A percentile compares a stretch with the other conserved stretches of the same genome.
Evolutionary conservation across 352 stramenopile genomes (phyloP).

Genomic region (Phytophthora macrochlamydospora): DNA sequence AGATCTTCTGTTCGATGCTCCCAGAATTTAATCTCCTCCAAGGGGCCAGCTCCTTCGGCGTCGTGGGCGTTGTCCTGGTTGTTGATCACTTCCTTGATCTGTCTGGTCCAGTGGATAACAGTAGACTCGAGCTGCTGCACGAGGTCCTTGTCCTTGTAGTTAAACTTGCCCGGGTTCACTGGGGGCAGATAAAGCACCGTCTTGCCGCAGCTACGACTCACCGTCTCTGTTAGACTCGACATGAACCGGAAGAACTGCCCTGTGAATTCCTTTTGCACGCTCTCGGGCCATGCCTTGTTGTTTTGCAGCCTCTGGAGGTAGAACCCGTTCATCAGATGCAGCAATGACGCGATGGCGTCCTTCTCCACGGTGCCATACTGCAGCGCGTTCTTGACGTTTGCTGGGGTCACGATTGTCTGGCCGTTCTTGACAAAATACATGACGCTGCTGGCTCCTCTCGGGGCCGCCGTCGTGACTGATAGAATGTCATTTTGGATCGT

Average conservation of each 20-base stretch:
- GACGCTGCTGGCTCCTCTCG: conserved; percentile 50
- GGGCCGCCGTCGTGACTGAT: conserved; percentile 59
- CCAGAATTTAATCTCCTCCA: conserved; percentile 98
- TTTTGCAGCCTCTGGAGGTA: conserved; percentile 82
- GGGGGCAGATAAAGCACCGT: conserved; percentile 94
- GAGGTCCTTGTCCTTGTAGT: conserved; percentile 94
- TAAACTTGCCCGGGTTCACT: conserved; percentile 82
- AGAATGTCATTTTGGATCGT: conserved; percentile 53
- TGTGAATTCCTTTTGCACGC: conserved; percentile 94
- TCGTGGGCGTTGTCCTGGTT: conserved; percentile 94
- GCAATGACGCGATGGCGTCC: conserved; percentile 78
- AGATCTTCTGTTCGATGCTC: conserved; percentile 92
- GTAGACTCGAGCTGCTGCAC: conserved; percentile 96
- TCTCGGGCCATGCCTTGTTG: conserved; percentile 91
- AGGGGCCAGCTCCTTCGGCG: conserved; percentile 87
- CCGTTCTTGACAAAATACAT: conserved; percentile 93
- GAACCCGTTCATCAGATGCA: conserved; percentile 87
- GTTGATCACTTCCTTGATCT: conserved; percentile 98
- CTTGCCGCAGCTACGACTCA: conserved; percentile 91
- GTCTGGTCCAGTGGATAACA: conserved; percentile 96
- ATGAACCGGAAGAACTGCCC: conserved; percentile 96
- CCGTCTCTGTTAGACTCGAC: conserved; percentile 93
- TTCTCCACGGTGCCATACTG: conserved; percentile 83
- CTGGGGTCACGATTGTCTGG: conserved; percentile 62
- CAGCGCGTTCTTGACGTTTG: conserved; percentile 59